phyloP scores from a whole-genome alignment of 1,284 basidiomycete species.

The Peniophora sp. region DNA sequence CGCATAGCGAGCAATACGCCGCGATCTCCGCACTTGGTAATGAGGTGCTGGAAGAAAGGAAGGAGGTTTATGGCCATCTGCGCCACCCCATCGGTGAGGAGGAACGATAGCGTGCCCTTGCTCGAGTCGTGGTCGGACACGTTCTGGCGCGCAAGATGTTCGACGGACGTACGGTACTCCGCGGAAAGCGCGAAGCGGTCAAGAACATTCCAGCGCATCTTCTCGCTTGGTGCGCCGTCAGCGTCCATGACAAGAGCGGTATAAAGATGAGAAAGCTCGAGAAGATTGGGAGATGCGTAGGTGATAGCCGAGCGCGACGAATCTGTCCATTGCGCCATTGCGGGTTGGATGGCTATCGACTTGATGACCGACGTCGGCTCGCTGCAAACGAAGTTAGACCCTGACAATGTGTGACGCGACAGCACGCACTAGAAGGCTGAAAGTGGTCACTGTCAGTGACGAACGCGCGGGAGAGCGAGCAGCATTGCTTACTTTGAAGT shows the following conservation, averaged over 20 bases:
- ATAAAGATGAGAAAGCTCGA: constrained; percentile 70
- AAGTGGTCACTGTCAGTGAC: constrained; percentile 6
- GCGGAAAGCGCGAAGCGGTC: constrained; percentile 56
- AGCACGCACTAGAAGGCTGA: constrained; percentile 54
- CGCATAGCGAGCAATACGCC: constrained; percentile 63
- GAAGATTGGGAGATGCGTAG: constrained; percentile 72
- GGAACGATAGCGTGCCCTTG: constrained; percentile 51
- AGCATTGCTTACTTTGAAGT: constrained; percentile 41
- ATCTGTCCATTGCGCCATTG: constrained; percentile 33
- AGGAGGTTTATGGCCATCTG: constrained; percentile 77
- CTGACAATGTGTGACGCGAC: constrained; percentile 6
- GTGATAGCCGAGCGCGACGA: constrained; percentile 40
- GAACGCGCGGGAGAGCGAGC: constrained; percentile 16
- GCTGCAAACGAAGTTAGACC: constrained; percentile 24
- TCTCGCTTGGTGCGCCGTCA: constrained; percentile 40
- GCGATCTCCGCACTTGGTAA: constrained; percentile 75
- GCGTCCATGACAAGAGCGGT: constrained; percentile 37
- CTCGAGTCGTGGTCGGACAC: constrained; percentile 29
- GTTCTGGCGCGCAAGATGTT: constrained; percentile 42
- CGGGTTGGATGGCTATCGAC: constrained; percentile 55
- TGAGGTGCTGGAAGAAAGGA: constrained; percentile 72
- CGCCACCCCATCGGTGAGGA: constrained; percentile 58
- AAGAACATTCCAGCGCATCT: constrained; percentile 57
- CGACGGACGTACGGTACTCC: constrained; percentile 57
- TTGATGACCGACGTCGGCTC: constrained; percentile 88